Evolutionary conservation across 2,329 filamentous ascomycete genomes (phyloP).

Genomic region (Thyridium curvatum): DNA sequence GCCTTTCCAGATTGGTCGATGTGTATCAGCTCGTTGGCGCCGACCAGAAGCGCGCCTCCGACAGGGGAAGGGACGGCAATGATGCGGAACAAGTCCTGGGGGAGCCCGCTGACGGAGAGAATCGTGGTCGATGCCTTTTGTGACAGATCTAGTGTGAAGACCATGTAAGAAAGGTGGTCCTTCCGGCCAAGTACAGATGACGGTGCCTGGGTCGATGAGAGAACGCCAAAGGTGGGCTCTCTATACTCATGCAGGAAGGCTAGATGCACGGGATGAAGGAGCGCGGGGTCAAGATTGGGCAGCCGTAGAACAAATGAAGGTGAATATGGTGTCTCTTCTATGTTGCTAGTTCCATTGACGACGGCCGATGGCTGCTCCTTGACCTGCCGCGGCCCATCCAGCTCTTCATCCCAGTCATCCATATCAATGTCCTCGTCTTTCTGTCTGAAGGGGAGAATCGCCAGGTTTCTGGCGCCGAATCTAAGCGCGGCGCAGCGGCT

Average conservation of each 20-base stretch:
- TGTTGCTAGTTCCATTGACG: slow-evolving; percentile 37
- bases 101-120: slow-evolving; percentile 76
- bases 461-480: slow-evolving; percentile 82
- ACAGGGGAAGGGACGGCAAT: slow-evolving; percentile 79
- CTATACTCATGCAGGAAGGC: slow-evolving; percentile 95
- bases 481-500: slow-evolving; percentile 92
- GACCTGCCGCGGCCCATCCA: slow-evolving; percentile 60
- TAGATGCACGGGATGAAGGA: slow-evolving; percentile 86
- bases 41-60: slow-evolving; percentile 81
- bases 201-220: slow-evolving; percentile 69
- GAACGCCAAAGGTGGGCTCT: slow-evolving; percentile 92
- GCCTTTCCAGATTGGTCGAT: slow-evolving; percentile 93
- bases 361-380: slow-evolving; percentile 37
- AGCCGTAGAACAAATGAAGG: slow-evolving; percentile 91
- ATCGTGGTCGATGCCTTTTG: slow-evolving; percentile 91
- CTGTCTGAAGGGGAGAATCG: slow-evolving; percentile 89
- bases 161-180: slow-evolving; percentile 83
- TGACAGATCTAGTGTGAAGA: slow-evolving; percentile 91
- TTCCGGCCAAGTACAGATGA: slow-evolving; percentile 77
- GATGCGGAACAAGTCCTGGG: slow-evolving; percentile 79
- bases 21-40: slow-evolving; percentile 86
- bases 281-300: slow-evolving; percentile 77
- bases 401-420: slow-evolving; percentile 81
- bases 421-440: slow-evolving; percentile 82
- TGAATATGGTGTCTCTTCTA: slow-evolving; percentile 69